Evolutionary conservation across 352 stramenopile species (phyloP).

Genomic region (Pythium coloratum): DNA sequence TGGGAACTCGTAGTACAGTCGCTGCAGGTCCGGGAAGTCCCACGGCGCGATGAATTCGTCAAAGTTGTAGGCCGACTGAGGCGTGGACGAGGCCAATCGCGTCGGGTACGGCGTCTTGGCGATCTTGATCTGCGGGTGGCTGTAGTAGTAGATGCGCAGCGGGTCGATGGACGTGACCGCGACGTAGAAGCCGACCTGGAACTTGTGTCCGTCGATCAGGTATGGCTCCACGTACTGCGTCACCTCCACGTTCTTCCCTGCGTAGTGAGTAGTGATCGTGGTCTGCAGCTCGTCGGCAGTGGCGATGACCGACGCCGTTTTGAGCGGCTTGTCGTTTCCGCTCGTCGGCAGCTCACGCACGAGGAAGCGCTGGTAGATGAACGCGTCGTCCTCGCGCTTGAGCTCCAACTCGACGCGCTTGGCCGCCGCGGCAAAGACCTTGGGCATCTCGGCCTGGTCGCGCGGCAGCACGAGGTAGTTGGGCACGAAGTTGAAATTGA

Average conservation of each 20-base stretch:
- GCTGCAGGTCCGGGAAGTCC: slow-evolving; percentile 67
- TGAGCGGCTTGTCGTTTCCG: slow-evolving; percentile 35
- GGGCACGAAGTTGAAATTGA: slow-evolving; percentile 71
- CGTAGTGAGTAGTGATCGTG: slow-evolving; percentile 43
- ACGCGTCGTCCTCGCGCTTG: slow-evolving; percentile 47
- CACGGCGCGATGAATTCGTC: slow-evolving; percentile 68
- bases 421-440: slow-evolving; percentile 39
- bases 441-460: slow-evolving; percentile 45
- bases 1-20: slow-evolving; percentile 63
- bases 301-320: slow-evolving; percentile 39
- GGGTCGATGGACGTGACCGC: slow-evolving; percentile 80
- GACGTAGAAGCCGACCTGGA: slow-evolving; percentile 88
- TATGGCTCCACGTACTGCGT: slow-evolving; percentile 83
- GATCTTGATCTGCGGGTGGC: slow-evolving; percentile 72
- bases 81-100: slow-evolving; percentile 36
- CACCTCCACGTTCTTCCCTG: slow-evolving; percentile 58
- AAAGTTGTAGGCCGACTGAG: slow-evolving; percentile 61
- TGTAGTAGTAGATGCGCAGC: slow-evolving; percentile 83
- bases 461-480: slow-evolving; percentile 59
- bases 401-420: slow-evolving; percentile 60
- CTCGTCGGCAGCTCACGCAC: slow-evolving; percentile 41
- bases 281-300: slow-evolving; percentile 46
- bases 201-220: slow-evolving; percentile 87
- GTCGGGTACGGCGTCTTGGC: slow-evolving; percentile 63
- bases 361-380: slow-evolving; percentile 67